Evolutionary conservation across 192 early-diverging fungal species (phyloP).

Genomic region (Linnemannia hyalina): DNA sequence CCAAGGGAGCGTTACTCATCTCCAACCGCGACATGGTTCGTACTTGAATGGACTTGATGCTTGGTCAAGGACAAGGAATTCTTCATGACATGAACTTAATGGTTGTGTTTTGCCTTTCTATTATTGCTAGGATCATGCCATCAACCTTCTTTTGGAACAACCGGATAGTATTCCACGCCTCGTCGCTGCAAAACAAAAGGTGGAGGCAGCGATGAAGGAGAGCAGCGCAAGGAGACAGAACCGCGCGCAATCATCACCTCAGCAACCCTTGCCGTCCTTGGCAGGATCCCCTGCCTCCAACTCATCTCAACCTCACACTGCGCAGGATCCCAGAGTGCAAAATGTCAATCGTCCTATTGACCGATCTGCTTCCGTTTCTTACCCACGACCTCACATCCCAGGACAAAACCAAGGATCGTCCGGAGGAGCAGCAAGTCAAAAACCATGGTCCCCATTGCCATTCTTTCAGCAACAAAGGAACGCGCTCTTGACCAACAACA

Average conservation of each 20-base stretch:
- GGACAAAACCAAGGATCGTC: conserved; percentile 16
- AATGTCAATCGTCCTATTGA: conserved; percentile 10
- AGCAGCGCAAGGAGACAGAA: conserved; percentile 42
- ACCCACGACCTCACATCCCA: conserved; percentile 28
- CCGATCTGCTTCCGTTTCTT: conserved; percentile 36
- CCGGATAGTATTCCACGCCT: conserved; percentile 60
- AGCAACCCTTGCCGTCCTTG: conserved; percentile 30
- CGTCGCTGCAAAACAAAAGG: conserved; percentile 35
- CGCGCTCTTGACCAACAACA: conserved; percentile 58
- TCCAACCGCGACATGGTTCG: conserved; percentile 65
- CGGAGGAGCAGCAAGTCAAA: conserved; percentile 39
- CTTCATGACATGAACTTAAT: background rate
- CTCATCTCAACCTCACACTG: conserved; percentile 1
- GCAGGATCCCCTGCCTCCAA: conserved; percentile 16
- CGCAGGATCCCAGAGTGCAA: conserved; percentile 10
- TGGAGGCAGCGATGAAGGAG: conserved; percentile 49
- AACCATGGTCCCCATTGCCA: conserved; percentile 63
- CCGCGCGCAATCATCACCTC: conserved; percentile 42
- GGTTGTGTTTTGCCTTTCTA: background rate
- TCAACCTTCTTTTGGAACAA: conserved; percentile 71
- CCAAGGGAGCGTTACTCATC: conserved; percentile 70
- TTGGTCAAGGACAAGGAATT: background rate
- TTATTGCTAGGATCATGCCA: conserved; percentile 65
- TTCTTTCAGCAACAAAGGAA: conserved; percentile 70
- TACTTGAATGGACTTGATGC: background rate